Base-by-base conservation (phyloP, 2,329 filamentous ascomycete species). In the Cordyceps farinosa region DNA sequence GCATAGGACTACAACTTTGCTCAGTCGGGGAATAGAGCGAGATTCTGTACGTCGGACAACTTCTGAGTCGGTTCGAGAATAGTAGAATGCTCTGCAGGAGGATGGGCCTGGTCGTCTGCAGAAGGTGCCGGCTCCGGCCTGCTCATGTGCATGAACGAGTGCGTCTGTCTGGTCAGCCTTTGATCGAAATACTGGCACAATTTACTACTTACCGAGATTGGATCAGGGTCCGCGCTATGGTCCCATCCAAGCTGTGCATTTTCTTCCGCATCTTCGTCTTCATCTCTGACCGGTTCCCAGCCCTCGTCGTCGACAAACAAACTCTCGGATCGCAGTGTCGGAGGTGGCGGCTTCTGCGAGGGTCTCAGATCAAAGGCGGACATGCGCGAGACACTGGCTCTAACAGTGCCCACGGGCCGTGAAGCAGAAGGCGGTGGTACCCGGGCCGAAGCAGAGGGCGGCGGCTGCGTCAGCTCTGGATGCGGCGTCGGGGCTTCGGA, bases 271-370 rank as follows among this genome's bases (percentile, higher is more conserved):
- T 87, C 83, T 36, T 88, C 86, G 29, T 84, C 87, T 3, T 82
- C 80, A 34, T 84, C 77, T 52, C 72, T 82, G 2, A 89, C 80
- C 2, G 90, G 90, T 67, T 92, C 88, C 90, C 90, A 94, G 51
- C 83, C 80, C 66, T 91, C 89, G 30, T 91, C 88, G 36, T 91
- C 87, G n/a, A 92, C 82, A 69, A 93, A 92, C 5, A 93, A 78
- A 57, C 87, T 87, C 61, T 91, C 86, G 0, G 87, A 83, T 64
- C 86, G 81, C 53, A 86, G 78, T 30, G 84, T 86, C 15, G 85
- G 79, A 15, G 83, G 80, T 17, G 84, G 82, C 3, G 82, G 81
- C 38, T 79, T 77, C 62, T 84, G 83, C 2, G 82, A 83, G 17
- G 82, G 82, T n/a, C 82, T 77, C 72, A 81, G 66, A 74, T 82